Evolutionary conservation across 2,329 filamentous ascomycete species (phyloP).

Genomic region (Penicillium expansum): DNA sequence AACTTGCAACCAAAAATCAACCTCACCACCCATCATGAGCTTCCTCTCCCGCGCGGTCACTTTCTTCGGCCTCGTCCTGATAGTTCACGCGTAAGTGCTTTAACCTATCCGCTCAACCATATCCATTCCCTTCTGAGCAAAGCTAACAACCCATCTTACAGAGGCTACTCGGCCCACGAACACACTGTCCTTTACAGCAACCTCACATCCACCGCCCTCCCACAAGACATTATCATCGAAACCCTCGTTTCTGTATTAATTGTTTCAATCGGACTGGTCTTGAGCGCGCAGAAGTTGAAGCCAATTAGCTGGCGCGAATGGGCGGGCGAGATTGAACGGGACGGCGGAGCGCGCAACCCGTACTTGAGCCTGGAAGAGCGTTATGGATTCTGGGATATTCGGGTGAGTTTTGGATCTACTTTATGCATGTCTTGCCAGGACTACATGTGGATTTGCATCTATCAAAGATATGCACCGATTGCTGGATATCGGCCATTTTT

Average conservation of each 20-base stretch:
- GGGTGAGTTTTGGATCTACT: slow-evolving; percentile 50
- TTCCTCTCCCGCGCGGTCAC: slow-evolving; percentile 70
- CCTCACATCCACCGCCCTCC: slow-evolving; percentile 56
- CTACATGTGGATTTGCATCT: not conserved
- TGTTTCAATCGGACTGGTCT: slow-evolving; percentile 79
- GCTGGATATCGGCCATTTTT: not conserved
- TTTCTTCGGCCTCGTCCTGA: slow-evolving; percentile 70
- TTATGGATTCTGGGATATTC: slow-evolving; percentile 82
- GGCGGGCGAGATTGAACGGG: slow-evolving; percentile 69
- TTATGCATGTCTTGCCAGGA: not conserved
- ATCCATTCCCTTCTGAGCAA: not conserved
- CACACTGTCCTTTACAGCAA: slow-evolving; percentile 71
- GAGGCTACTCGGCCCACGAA: slow-evolving; percentile 95
- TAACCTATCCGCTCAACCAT: not conserved
- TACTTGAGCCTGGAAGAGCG: slow-evolving; percentile 76
- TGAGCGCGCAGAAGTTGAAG: slow-evolving; percentile 72
- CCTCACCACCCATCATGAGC: slow-evolving; percentile 54
- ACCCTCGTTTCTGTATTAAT: slow-evolving; percentile 75
- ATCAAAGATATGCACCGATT: not conserved
- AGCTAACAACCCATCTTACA: slow-evolving; percentile 39
- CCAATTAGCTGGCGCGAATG: slow-evolving; percentile 84
- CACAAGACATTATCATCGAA: slow-evolving; percentile 84
- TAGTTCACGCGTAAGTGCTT: slow-evolving; percentile 76
- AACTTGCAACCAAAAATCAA: slow-evolving; percentile 2
- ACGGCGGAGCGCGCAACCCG: slow-evolving; percentile 69